Base-by-base conservation (phyloP, 495 filamentous ascomycete species). In the Diplogelasinospora grovesii region DNA sequence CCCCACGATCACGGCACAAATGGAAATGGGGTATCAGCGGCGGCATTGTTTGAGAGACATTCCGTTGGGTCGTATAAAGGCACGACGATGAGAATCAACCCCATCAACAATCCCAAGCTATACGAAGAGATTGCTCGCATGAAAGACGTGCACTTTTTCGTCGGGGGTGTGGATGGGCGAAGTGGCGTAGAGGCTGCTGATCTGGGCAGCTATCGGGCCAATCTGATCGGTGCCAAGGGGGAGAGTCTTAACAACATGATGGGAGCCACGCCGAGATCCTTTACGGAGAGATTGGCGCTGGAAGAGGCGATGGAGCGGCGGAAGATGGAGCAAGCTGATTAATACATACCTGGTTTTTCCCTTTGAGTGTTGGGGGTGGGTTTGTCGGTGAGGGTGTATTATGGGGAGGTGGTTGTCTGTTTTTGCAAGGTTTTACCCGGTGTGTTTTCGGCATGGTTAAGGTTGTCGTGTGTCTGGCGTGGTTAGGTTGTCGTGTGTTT, bases 61-160 rank as follows among this genome's bases (percentile, higher is more conserved):
- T 57, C 51, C 13, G 36, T 61, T 3, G 69, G 69, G 11, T 73
- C 69, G 14, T 73, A 68, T 41, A 64, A 59, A 20, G 69, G 69
- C 13, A 53, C 52, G 15, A 30, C 64, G 4, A 23, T 61, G 24
- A 37, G 22, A 14, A 45, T 57, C 11, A 45, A 33, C 15, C 55
- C 69, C 1, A 59, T 69, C 36, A 65, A 52, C 21, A 56, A 70
- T 36, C 54, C 63, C 11, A 52, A 61, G 25, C 36, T 73, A 20
- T 56, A 68, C 36, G 68, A 61, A 22, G 60, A 64, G 45, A 70
- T 70, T 2, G 59, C 61, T 0, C 46, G 58, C 33, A 62, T 73
- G 61, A 65, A 64, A 25, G 61, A 70, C 20, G 60, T 73, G 19
- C 56, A 59, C 11, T 57, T 55, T 5, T 68, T 69, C 19, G 61